Percentiles rank a stretch among this genome's conserved stretches.
Evolutionary conservation across 345 rosid species (phyloP).

Genomic region (Populus nigra): DNA sequence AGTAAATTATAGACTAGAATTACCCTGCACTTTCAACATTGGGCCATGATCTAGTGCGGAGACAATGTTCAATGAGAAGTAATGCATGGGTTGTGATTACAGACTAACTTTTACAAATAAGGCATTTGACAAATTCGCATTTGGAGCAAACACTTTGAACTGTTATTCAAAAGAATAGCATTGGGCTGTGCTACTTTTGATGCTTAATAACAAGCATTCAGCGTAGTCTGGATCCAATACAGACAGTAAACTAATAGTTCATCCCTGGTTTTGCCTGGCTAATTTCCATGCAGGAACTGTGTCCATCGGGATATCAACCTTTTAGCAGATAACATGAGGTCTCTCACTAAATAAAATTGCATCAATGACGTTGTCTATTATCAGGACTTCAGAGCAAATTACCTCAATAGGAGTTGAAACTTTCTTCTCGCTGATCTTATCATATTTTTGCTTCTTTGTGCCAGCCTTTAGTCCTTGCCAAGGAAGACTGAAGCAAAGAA

Average conservation of each 20-base stretch:
- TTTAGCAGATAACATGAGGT: background rate
- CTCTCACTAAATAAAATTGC: background rate
- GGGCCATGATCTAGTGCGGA: background rate
- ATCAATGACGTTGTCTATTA: background rate
- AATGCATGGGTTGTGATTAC: background rate
- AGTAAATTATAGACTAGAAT: background rate
- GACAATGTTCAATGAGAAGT: background rate
- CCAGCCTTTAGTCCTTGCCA: conserved; percentile 98
- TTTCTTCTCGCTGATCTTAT: conserved; percentile 94
- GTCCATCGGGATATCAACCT: background rate
- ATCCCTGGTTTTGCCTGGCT: background rate
- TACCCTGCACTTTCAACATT: background rate
- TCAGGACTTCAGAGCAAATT: background rate
- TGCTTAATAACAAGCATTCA: background rate
- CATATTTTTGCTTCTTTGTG: conserved; percentile 96
- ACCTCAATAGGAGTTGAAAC: conserved; percentile 92
- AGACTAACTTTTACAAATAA: background rate
- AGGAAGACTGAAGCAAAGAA: conserved; percentile 64
- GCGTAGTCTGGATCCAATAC: background rate
- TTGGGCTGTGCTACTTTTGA: background rate
- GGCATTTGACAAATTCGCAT: background rate
- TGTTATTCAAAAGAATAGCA: background rate
- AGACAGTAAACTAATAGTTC: background rate
- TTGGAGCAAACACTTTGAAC: background rate
- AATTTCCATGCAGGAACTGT: background rate